Evolutionary conservation across 2,329 filamentous ascomycete genomes (phyloP).

Genomic region (Aspergillus jensenii): DNA sequence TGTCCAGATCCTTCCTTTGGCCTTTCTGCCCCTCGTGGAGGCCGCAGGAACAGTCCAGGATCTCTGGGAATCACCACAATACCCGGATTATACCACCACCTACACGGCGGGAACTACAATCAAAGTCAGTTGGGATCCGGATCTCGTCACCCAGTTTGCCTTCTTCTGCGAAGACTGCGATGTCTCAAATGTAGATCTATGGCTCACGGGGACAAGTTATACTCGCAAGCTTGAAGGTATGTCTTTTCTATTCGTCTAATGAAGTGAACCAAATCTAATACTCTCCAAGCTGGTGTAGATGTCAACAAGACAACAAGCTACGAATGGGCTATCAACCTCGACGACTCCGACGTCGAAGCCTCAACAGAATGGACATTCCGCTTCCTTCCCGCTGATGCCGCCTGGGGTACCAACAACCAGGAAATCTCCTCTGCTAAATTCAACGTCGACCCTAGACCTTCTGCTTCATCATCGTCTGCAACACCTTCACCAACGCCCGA

Average conservation of each 20-base stretch:
- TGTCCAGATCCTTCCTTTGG: neutral
- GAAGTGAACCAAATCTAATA: neutral
- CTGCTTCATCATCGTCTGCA: neutral
- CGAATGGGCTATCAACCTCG: conserved; percentile 6
- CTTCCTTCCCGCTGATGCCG: conserved; percentile 5
- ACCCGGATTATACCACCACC: conserved; percentile 4
- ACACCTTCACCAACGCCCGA: neutral
- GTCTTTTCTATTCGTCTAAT: neutral
- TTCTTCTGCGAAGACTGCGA: conserved; percentile 3
- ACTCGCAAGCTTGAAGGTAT: conserved; percentile 5
- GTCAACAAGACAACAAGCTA: conserved; percentile 5
- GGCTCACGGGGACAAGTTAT: conserved; percentile 3
- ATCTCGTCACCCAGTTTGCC: neutral
- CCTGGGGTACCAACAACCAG: conserved; percentile 2
- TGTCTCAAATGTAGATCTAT: conserved; percentile 5
- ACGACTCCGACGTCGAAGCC: neutral
- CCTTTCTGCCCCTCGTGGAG: neutral
- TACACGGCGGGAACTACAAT: conserved; percentile 1
- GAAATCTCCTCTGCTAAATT: conserved; percentile 10
- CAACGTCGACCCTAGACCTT: neutral
- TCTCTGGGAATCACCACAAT: conserved; percentile 3
- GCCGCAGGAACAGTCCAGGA: conserved; percentile 6
- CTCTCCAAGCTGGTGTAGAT: neutral
- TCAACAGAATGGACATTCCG: conserved; percentile 6
- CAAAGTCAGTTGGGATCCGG: conserved; percentile 4